A percentile compares a stretch with the other conserved stretches of the same genome.
phyloP scores from a whole-genome alignment of 257 asterid species.

The Solanum lignicaule region DNA sequence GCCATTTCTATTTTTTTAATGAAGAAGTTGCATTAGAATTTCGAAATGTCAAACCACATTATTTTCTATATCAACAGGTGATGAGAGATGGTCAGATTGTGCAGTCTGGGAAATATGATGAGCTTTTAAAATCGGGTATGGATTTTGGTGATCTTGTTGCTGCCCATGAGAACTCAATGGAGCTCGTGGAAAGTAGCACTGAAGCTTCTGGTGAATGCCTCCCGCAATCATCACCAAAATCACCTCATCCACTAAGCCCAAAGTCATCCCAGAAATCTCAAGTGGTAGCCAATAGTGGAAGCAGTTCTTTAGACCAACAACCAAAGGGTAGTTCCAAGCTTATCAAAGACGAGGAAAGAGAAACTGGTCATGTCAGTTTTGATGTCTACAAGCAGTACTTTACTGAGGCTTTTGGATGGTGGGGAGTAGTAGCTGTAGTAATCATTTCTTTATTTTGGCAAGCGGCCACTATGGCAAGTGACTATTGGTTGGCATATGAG shows the following conservation, averaged over 20 bases:
- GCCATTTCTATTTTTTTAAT: background rate
- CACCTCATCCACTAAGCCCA: constrained; percentile 15
- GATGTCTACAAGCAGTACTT: constrained; percentile 41
- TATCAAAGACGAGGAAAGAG: constrained; percentile 68
- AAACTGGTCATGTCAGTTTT: constrained; percentile 43
- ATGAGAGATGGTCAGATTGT: constrained; percentile 58
- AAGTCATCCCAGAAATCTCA: constrained; percentile 12
- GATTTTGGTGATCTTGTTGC: constrained; percentile 59
- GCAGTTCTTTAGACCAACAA: constrained; percentile 10
- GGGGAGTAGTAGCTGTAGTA: constrained; percentile 39
- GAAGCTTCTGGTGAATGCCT: constrained; percentile 4
- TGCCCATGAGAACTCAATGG: constrained; percentile 65
- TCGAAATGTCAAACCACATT: background rate
- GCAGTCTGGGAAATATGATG: constrained; percentile 56
- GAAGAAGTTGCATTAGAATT: background rate
- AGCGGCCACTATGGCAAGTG: constrained; percentile 27
- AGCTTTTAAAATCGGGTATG: constrained; percentile 28
- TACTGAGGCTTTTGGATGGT: constrained; percentile 65
- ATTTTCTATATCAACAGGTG: constrained; percentile 26
- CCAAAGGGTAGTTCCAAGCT: constrained; percentile 34
- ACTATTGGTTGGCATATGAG: constrained; percentile 73
- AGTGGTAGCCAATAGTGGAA: constrained; percentile 12
- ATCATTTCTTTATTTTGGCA: constrained; percentile 36
- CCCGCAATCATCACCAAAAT: constrained; percentile 5
- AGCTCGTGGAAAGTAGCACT: constrained; percentile 34